Conservation (phyloP, 2,329 filamentous ascomycete species). For the Endothia cerciana region DNA sequence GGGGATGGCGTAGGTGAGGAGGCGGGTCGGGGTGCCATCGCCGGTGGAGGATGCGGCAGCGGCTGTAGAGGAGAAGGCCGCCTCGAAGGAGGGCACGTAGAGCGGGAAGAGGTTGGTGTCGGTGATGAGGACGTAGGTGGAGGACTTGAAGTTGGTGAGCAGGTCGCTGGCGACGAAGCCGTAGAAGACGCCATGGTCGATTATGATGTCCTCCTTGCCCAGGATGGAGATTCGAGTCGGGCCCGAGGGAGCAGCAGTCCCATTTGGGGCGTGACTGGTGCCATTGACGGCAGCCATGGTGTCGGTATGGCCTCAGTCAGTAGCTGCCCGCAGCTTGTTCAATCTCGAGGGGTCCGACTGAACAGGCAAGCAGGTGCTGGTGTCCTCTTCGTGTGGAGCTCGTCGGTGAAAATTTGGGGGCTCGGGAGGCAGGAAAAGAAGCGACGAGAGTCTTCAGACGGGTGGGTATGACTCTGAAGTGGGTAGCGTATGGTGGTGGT, state of each 20-base stretch:
- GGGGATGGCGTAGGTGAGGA: conserved; percentile 84
- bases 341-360: conserved; percentile 11
- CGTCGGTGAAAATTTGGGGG: neutral
- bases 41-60: conserved; percentile 32
- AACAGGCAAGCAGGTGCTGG: conserved; percentile 16
- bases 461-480: neutral
- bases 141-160: conserved; percentile 74
- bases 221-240: conserved; percentile 76
- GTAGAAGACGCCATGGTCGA: conserved; percentile 90
- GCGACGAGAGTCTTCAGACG: neutral
- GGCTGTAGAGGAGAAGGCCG: conserved; percentile 60
- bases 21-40: conserved; percentile 55
- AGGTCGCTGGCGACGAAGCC: conserved; percentile 82
- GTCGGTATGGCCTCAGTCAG: conserved; percentile 5
- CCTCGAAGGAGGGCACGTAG: conserved; percentile 79
- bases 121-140: conserved; percentile 94
- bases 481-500: neutral
- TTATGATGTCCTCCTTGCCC: conserved; percentile 85
- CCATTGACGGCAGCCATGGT: conserved; percentile 31
- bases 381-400: neutral
- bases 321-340: conserved; percentile 27
- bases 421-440: neutral
- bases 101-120: conserved; percentile 86
- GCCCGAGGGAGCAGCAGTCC: conserved; percentile 29
- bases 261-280: conserved; percentile 20